These are phyloP conservation scores for Fusarium proliferatum DNA, from an alignment of 2,329 filamentous ascomycete species.

Conservation along the genomic window DNA sequence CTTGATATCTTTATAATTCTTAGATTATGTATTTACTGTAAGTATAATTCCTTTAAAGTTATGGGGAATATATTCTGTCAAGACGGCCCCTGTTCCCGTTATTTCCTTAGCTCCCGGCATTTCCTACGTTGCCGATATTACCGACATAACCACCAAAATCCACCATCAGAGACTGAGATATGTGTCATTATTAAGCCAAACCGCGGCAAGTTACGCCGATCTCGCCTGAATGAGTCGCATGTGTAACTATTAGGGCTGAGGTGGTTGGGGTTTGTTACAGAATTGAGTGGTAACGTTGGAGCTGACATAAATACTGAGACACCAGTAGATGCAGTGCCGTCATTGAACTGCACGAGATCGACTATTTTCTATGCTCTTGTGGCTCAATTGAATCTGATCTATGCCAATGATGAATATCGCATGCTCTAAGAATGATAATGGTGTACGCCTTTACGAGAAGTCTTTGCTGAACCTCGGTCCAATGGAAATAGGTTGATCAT, in stretches of 20 bases:
- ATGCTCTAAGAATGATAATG: neutral
- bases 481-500: neutral
- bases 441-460: rapidly evolving
- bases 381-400: neutral
- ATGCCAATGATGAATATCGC: rapidly evolving
- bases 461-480: neutral
- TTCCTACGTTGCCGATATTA: slow-evolving; percentile 5
- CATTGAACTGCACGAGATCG: neutral
- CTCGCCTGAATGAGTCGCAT: neutral
- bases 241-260: neutral
- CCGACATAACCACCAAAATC: neutral
- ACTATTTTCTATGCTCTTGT: rapidly evolving
- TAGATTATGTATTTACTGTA: too few species aligned
- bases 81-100: neutral
- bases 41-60: too few species aligned
- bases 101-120: neutral
- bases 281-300: neutral
- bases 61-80: too few species aligned
- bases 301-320: neutral
- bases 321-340: neutral
- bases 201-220: neutral
- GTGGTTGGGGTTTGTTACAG: too few species aligned
- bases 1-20: too few species aligned
- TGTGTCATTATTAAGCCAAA: neutral
- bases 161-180: neutral